Evolutionary conservation across 1,284 basidiomycete genomes (phyloP), one percentile per base, ranked within the genome.

Genomic region (Ganoderma multipileum): DNA sequence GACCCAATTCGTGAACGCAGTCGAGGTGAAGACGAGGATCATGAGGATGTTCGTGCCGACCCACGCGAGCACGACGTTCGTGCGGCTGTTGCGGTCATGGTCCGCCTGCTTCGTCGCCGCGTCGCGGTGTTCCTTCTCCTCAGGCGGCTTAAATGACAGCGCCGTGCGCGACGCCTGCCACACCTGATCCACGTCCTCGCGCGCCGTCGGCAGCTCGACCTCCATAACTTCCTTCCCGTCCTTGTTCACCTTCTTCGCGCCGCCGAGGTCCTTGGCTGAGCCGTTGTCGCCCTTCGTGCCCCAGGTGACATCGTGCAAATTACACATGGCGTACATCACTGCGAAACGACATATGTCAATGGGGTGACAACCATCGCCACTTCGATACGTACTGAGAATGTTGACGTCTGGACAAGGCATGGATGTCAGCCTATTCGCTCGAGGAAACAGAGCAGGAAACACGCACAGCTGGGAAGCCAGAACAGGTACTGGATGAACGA

Each of bases 261-360:
- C 89, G 67, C 95, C 95, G 8, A 97, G 86, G 77, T 96, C 94
- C 80, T 96, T 96, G 23, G 89, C 83, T 8, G 93, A 82, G 61
- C 94, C 91, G 76, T 95, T 95, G 82, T 95, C 94, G 68, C 95
- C 95, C 78, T 97, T 96, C 36, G 95, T 96, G 70, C 95, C 95
- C 95, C 93, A 95, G 58, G 91, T 94, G 64, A 96, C 93, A 78
- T 96, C 94, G 81, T 96, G 95, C 73, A 93, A 77, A 78, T 96
- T 95, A 83, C 94, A 96, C 90, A 96, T 95, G 59, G 93, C 91
- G 77, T 94, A 95, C 90, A 93, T 94, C 91, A 94, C 87, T 88
- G 69, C 1, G 64, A 67, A 55, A 8, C 38, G 57, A 33, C 28
- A 36, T 64, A 67, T 50, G 62, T 68, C 26, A 44, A 66, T 47